A percentile compares a stretch with the other conserved stretches of the same genome.
These are phyloP conservation scores for Quercus phellos DNA, from an alignment of 331 rosid genomes.

Conservation along the genomic window DNA sequence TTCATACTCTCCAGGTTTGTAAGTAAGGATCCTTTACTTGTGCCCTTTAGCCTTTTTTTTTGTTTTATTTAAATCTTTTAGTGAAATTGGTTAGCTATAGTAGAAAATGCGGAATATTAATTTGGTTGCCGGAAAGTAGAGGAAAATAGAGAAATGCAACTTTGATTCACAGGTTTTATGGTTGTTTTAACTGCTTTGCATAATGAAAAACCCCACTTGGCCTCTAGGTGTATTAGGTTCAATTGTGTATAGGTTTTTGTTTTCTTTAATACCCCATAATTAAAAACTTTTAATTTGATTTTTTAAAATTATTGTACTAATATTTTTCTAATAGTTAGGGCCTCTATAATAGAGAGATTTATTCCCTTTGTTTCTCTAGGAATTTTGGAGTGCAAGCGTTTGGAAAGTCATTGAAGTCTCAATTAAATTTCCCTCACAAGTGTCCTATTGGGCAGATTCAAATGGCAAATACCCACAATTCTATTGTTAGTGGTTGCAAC, in stretches of 20 bases:
- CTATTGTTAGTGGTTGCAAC: slow-evolving; percentile 12
- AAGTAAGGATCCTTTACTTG: slow-evolving; percentile 23
- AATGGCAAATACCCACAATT: slow-evolving; percentile 42
- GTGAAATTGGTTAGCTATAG: too few species aligned
- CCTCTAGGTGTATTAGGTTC: neutral
- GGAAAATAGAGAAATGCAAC: too few species aligned
- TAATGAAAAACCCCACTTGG: neutral
- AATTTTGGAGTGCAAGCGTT: slow-evolving; percentile 28
- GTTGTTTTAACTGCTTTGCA: neutral
- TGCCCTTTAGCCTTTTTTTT: too few species aligned
- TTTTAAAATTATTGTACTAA: neutral
- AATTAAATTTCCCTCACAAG: slow-evolving; percentile 22
- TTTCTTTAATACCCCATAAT: neutral
- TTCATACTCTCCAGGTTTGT: slow-evolving; percentile 40
- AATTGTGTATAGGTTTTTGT: neutral
- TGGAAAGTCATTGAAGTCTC: slow-evolving; percentile 28
- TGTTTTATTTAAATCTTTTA: too few species aligned
- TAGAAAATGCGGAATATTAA: too few species aligned
- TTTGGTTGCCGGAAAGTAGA: too few species aligned
- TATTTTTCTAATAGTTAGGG: neutral
- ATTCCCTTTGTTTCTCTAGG: slow-evolving; percentile 29
- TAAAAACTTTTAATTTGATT: neutral
- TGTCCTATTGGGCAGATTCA: slow-evolving; percentile 29
- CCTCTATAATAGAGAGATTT: neutral
- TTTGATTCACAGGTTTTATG: neutral